Base-by-base conservation (phyloP, 1,284 basidiomycete species). In the Rhodotorula sp. region DNA sequence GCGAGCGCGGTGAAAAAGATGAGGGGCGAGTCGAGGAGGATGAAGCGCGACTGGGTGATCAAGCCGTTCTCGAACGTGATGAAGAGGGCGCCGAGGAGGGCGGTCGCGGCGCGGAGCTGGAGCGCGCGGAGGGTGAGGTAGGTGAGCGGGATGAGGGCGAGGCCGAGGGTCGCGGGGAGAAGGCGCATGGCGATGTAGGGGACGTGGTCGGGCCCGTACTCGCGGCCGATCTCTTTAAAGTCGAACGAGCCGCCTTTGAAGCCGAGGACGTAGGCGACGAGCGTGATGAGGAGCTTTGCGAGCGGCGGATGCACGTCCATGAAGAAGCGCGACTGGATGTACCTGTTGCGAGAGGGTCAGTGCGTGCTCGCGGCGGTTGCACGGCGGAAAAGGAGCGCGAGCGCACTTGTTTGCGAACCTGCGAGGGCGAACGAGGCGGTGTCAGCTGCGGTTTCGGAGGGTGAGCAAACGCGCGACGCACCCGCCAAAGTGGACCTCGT, bases 291-390 rank as follows among this genome's bases (percentile, higher is more conserved):
- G 34, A 99, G 86, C 81, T 99, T 99, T 46, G 95, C 96, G 10
- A 99, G 85, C 3, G 97, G 97, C 0, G 97, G 96, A 80, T 99
- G 96, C 1, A 99, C 96, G 80, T 99, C 97, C 82, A 99, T 87
- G 88, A 83, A 93, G 83, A 94, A 96, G 64, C 88, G 87, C 21
- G 90, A 91, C 82, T 92, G 91, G 85, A 95, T 91, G 81, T 83
- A 96, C 78, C 92, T 93, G 34, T 34, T 34, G 66, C 88, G 94
- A 91, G 80, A 97, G 78, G 27, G 79, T 79, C 27, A 57, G 17
- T 7, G 49, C 16, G 1, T 19, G 46, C 2, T 5, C 56, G 14
- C 5, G 5, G 53, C 21, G 23, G 17, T 17, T 19, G 17, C 21
- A 16, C 23, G 45, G 16, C 4, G 9, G n/a, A 14, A 9, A 44